phyloP scores from a whole-genome alignment of 176 grass and related monocot species.

The Zizania latifolia region DNA sequence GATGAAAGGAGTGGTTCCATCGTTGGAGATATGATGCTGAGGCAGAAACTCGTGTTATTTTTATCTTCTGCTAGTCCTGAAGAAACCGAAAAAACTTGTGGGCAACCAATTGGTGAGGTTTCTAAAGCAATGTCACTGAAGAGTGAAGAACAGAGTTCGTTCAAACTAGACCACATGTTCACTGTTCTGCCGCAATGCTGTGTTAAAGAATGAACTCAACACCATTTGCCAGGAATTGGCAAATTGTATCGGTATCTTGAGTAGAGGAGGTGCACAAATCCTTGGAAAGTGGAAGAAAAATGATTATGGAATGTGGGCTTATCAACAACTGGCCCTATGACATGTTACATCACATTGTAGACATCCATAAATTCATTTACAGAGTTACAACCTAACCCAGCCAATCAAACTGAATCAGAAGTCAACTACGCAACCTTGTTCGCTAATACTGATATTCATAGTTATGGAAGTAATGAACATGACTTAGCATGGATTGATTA shows the following conservation, averaged over 20 bases:
- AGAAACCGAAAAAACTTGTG: constrained; percentile 21
- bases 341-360: background rate
- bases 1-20: constrained; percentile 54
- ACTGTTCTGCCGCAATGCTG: background rate
- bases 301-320: background rate
- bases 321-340: background rate
- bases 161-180: constrained; percentile 17
- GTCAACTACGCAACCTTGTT: background rate
- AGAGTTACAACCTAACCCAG: background rate
- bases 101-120: background rate
- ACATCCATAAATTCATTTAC: background rate
- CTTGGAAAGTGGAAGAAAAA: constrained; percentile 1
- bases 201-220: background rate
- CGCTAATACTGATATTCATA: background rate
- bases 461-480: constrained; percentile 5
- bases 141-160: constrained; percentile 29
- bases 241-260: background rate
- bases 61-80: constrained; percentile 16
- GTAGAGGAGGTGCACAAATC: background rate
- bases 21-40: constrained; percentile 54
- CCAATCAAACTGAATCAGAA: background rate
- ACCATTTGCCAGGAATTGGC: background rate
- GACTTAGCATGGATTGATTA: background rate
- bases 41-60: constrained; percentile 56
- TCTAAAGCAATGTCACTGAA: constrained; percentile 18